Percentiles rank a stretch among this genome's conserved stretches.
Evolutionary conservation across 179 eudicot genomes (phyloP).

Genomic region (Sideroxylon spinosum): DNA sequence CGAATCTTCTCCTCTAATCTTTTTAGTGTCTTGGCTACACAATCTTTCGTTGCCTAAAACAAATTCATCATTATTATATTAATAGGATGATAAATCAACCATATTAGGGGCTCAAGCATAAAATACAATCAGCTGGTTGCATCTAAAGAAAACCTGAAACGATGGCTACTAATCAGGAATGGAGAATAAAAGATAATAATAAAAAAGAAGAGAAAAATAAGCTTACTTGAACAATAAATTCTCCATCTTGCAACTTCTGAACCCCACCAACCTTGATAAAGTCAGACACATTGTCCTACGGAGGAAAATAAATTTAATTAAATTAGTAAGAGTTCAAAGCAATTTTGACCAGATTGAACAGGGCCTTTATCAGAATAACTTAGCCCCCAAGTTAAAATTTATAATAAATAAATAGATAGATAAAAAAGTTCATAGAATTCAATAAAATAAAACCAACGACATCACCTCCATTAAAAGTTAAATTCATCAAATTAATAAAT

Average conservation of each 20-base stretch:
- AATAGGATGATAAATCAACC: conserved; percentile 4
- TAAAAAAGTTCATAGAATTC: background rate
- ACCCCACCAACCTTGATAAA: conserved; percentile 76
- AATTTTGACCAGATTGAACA: background rate
- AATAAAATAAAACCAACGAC: background rate
- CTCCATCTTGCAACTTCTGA: conserved; percentile 88
- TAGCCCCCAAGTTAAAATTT: background rate
- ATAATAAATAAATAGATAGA: background rate
- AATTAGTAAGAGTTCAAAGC: background rate
- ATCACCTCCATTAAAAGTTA: conserved; percentile 2
- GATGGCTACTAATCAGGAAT: background rate
- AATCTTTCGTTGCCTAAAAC: conserved; percentile 83
- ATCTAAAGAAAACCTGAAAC: conserved; percentile 3
- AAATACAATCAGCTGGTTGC: background rate
- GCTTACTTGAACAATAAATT: conserved; percentile 74
- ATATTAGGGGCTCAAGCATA: background rate
- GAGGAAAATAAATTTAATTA: conserved; percentile 3
- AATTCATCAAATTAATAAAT: background rate
- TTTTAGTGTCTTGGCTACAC: conserved; percentile 83
- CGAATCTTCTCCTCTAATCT: conserved; percentile 94
- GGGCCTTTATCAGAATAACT: background rate
- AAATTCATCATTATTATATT: conserved; percentile 5
- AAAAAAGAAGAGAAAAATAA: background rate
- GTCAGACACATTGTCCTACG: conserved; percentile 79
- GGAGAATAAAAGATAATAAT: background rate